phyloP scores from a whole-genome alignment of 2,329 filamentous ascomycete genomes.

The Diaporthe nobilis region DNA sequence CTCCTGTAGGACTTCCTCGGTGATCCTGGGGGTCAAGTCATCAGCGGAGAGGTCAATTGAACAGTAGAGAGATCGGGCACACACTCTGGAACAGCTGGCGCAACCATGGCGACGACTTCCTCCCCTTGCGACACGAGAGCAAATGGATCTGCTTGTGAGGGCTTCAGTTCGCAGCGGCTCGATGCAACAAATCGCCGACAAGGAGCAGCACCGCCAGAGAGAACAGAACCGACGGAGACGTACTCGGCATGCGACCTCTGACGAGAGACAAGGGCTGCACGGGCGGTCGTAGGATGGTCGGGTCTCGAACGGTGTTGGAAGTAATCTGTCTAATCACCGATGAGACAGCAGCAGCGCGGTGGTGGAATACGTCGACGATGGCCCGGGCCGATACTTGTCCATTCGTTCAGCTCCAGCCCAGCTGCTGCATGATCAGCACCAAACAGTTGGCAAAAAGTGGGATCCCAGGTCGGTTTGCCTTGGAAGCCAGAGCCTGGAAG shows the following conservation, averaged over 20 bases:
- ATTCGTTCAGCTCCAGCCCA: conserved; percentile 23
- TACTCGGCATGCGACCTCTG: conserved; percentile 38
- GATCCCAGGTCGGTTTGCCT: conserved; percentile 9
- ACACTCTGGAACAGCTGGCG: conserved; percentile 83
- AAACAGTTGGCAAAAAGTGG: conserved; percentile 37
- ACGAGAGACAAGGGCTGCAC: conserved; percentile 19
- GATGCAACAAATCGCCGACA: conserved; percentile 24
- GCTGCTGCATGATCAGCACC: conserved; percentile 23
- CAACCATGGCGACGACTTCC: conserved; percentile 70
- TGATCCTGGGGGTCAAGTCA: conserved; percentile 73
- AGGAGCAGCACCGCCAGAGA: conserved; percentile 13
- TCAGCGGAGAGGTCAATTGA: conserved; percentile 42
- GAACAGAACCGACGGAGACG: conserved; percentile 35
- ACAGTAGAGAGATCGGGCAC: conserved; percentile 49
- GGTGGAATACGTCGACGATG: conserved; percentile 32
- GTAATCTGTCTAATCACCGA: conserved; percentile 8
- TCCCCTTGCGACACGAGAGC: conserved; percentile 36
- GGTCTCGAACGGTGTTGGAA: not conserved
- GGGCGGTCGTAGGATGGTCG: not conserved
- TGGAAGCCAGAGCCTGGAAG: conserved; percentile 34
- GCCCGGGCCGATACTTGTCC: conserved; percentile 36
- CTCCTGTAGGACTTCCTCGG: conserved; percentile 92
- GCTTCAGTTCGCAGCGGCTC: conserved; percentile 32
- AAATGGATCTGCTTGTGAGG: conserved; percentile 27
- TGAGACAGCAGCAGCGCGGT: conserved; percentile 27